Evolutionary conservation across 441 rosid species (phyloP).

Genomic region (Biscutella laevigata): DNA sequence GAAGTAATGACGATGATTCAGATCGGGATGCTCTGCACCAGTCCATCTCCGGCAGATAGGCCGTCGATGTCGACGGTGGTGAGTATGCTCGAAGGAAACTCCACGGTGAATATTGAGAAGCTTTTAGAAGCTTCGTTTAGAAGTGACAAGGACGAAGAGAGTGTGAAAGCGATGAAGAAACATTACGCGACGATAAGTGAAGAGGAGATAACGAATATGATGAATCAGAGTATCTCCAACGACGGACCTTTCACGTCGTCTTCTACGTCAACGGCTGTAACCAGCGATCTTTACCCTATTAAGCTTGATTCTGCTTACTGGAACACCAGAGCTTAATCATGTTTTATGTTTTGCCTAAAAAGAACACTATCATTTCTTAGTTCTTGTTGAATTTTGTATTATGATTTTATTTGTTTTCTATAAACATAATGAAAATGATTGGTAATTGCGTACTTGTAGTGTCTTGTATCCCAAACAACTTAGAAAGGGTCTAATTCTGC

Average conservation of each 20-base stretch:
- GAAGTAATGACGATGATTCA: slow-evolving; percentile 44
- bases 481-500: too few relatives aligned
- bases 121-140: slow-evolving; percentile 19
- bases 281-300: slow-evolving; percentile 22
- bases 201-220: slow-evolving; percentile 16
- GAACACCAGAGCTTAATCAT: slow-evolving; percentile 14
- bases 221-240: not conserved
- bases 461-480: too few relatives aligned
- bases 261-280: slow-evolving; percentile 15
- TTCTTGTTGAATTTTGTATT: too few relatives aligned
- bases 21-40: slow-evolving; percentile 40
- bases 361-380: too few relatives aligned
- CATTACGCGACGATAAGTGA: slow-evolving; percentile 22
- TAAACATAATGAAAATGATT: too few relatives aligned
- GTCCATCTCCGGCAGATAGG: slow-evolving; percentile 30
- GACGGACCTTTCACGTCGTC: slow-evolving; percentile 24
- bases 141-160: slow-evolving; percentile 26
- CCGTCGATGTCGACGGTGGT: slow-evolving; percentile 58
- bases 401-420: too few relatives aligned
- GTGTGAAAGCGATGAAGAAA: slow-evolving; percentile 32
- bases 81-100: slow-evolving; percentile 67
- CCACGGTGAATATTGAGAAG: too few relatives aligned
- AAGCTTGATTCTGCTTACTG: slow-evolving; percentile 27
- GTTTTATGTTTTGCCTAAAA: not conserved
- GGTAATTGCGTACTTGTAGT: too few relatives aligned